A percentile compares a stretch with the other conserved stretches of the same genome.
phyloP scores from a whole-genome alignment of 1,139 yeast species.

The Candida neerlandica region DNA sequence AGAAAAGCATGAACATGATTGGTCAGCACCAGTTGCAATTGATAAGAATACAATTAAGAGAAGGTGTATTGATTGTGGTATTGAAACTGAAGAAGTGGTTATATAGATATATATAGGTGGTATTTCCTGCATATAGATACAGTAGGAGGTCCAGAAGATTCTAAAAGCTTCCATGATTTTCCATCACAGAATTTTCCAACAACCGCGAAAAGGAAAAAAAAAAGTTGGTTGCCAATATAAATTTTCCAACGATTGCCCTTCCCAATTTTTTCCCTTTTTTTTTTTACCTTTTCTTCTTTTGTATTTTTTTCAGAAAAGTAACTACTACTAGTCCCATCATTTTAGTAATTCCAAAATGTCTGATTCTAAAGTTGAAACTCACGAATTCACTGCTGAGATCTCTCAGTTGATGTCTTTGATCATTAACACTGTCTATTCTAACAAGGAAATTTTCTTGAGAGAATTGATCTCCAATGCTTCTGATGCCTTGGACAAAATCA shows the following conservation, averaged over 20 bases:
- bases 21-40: conserved; percentile 55
- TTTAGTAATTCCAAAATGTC: conserved; percentile 44
- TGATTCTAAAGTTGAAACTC: conserved; percentile 69
- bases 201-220: background rate
- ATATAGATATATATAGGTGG: conserved; percentile 17
- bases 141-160: conserved; percentile 2
- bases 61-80: conserved; percentile 81
- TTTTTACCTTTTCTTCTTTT: background rate
- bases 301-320: background rate
- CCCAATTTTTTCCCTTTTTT: background rate
- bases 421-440: conserved; percentile 99
- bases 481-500: conserved; percentile 81
- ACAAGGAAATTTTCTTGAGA: conserved; percentile 99
- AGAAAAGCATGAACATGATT: conserved; percentile 72
- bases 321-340: background rate
- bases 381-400: conserved; percentile 99
- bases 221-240: conserved; percentile 5
- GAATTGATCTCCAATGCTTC: conserved; percentile 98
- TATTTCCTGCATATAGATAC: background rate
- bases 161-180: conserved; percentile 2
- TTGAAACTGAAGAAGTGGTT: conserved; percentile 71
- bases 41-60: conserved; percentile 53
- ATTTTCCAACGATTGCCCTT: conserved; percentile 3
- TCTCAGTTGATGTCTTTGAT: conserved; percentile 99
- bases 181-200: conserved; percentile 8